Percentiles rank a stretch among this genome's conserved stretches.
phyloP scores from a whole-genome alignment of 176 grass and related monocot genomes.

The Pontederia crassipes region DNA sequence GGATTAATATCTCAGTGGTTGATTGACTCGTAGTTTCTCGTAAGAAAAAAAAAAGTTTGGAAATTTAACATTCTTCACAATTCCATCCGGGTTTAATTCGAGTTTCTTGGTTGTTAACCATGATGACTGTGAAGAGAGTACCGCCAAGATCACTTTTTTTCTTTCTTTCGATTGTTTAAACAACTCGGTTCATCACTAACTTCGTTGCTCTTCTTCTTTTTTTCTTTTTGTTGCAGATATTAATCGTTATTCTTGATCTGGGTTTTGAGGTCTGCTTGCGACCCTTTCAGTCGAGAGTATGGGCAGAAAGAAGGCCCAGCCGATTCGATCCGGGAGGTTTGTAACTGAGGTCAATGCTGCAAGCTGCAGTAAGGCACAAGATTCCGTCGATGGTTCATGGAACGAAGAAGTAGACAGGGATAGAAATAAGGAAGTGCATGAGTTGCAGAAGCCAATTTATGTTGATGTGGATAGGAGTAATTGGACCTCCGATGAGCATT shows the following conservation, averaged over 20 bases:
- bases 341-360: slow-evolving; percentile 15
- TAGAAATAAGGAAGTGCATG: slow-evolving; percentile 9
- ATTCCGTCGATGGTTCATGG: slow-evolving; percentile 30
- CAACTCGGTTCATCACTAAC: background rate
- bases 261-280: background rate
- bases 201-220: background rate
- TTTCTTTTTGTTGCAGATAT: slow-evolving; percentile 3
- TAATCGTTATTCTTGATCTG: background rate
- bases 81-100: too few species aligned
- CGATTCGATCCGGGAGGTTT: slow-evolving; percentile 25
- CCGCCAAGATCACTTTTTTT: background rate
- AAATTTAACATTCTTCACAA: too few species aligned
- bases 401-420: background rate
- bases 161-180: background rate
- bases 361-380: slow-evolving; percentile 17
- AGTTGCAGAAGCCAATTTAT: slow-evolving; percentile 33
- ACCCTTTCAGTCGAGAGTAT: slow-evolving; percentile 24
- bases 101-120: too few species aligned
- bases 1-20: too few species aligned
- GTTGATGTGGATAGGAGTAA: slow-evolving; percentile 39
- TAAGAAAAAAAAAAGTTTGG: too few species aligned
- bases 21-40: too few species aligned
- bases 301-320: slow-evolving; percentile 66
- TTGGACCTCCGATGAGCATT: slow-evolving; percentile 21
- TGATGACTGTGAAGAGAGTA: background rate